These are phyloP conservation scores for Mycena indigotica DNA, from an alignment of 768 basidiomycete genomes.

Conservation along the genomic window DNA sequence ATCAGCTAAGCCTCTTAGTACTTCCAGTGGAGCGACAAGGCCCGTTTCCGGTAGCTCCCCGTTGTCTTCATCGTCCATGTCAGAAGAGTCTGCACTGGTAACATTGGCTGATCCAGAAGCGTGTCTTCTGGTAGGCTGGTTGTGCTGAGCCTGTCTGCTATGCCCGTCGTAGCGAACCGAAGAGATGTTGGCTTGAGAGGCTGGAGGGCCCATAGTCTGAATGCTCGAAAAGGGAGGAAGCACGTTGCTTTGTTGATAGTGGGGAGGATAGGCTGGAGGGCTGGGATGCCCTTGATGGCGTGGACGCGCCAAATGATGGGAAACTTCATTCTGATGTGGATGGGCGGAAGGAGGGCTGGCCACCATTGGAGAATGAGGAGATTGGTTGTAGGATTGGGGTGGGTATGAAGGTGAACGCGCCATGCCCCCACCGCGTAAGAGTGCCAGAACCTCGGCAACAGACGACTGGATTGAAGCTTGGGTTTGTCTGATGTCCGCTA, in stretches of 20 bases:
- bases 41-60: conserved; percentile 81
- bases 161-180: conserved; percentile 58
- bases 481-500: conserved; percentile 75
- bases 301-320: conserved; percentile 34
- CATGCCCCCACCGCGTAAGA: conserved; percentile 63
- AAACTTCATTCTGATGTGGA: conserved; percentile 41
- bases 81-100: conserved; percentile 80
- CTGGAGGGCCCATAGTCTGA: conserved; percentile 54
- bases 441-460: conserved; percentile 76
- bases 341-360: conserved; percentile 50
- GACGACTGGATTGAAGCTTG: conserved; percentile 78
- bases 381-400: conserved; percentile 58
- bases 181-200: conserved; percentile 54
- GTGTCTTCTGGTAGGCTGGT: conserved; percentile 54
- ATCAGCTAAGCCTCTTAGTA: conserved; percentile 77
- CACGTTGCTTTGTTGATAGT: conserved; percentile 52
- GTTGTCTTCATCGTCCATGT: conserved; percentile 80
- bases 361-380: conserved; percentile 63
- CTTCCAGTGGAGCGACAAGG: conserved; percentile 86
- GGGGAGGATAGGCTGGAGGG: conserved; percentile 45
- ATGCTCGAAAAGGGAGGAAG: conserved; percentile 76
- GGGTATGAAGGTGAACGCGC: conserved; percentile 71
- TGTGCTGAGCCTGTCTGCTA: conserved; percentile 40
- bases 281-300: conserved; percentile 39
- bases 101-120: conserved; percentile 65